Evolutionary conservation across 1,139 yeast genomes (phyloP), one percentile per base, ranked within the genome.

Genomic region (Suhomyces ambrosiae): DNA sequence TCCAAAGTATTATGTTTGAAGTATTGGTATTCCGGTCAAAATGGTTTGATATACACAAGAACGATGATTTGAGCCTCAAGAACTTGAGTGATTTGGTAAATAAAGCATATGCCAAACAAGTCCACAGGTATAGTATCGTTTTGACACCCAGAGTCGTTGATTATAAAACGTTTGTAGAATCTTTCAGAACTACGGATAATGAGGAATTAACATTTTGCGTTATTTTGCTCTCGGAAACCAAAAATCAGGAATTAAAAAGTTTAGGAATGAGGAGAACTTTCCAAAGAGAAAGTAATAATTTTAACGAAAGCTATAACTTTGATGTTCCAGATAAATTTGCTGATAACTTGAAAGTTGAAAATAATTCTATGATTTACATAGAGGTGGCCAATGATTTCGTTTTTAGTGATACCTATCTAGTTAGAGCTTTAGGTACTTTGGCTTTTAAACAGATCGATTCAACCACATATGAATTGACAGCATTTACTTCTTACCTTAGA

Each of bases 51-150:
- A 13, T 15, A 7, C 35, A 32, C 12, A 6, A 21, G 14, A 11
- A 32, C 4, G 35, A 32, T 15, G 32, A 26, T 1, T 12, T 10
- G 12, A 35, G 38, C 10, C 52, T 52, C 31, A 48, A 40, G 10
- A 48, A 45, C 9, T 40, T 65, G 15, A 39, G 48, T 19, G 42
- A 51, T 22, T 32, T 65, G n/a, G 49, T 69, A 43, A 80, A 80
- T 52, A 63, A 63, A 35, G 78, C 80, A 0, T 80, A 79, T 48
- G 63, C 69, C 41, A 69, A 72, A 41, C 68, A 71, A 3, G 61
- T 73, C 37, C 60, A 46, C 50, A 68, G 65, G 45, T 80, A 58
- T 49, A 61, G 65, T 2, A 54, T 77, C 3, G 70, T 80, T 10
- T 47, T 50, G 5, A 60, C 76, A 0, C 56, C 68, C 2, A 59